Percentiles rank a stretch among this genome's conserved stretches.
phyloP scores from a whole-genome alignment of 2,329 filamentous ascomycete species.

The Blastomyces parvus region DNA sequence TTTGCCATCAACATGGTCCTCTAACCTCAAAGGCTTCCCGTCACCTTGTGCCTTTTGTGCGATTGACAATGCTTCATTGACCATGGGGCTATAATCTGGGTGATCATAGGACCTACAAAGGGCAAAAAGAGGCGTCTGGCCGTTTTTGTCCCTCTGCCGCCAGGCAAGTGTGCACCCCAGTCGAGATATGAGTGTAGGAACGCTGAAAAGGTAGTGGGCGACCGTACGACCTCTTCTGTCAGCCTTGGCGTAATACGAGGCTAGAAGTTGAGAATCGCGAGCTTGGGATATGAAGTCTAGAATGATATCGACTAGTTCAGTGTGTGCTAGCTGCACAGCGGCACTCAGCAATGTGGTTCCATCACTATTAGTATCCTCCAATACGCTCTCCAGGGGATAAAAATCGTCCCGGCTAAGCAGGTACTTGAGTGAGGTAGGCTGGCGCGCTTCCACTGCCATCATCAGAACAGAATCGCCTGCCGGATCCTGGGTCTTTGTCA shows the following conservation, averaged over 20 bases:
- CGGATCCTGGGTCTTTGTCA: conserved; percentile 48
- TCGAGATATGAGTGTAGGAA: conserved; percentile 65
- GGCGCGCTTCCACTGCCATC: conserved; percentile 71
- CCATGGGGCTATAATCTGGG: conserved; percentile 75
- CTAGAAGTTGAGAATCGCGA: conserved; percentile 47
- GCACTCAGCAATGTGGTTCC: conserved; percentile 83
- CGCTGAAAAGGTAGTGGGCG: conserved; percentile 94
- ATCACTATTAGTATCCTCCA: conserved; percentile 81
- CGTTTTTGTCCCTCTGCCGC: conserved; percentile 87
- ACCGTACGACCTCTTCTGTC: conserved; percentile 80
- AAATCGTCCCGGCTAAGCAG: conserved; percentile 67
- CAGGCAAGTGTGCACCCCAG: conserved; percentile 76
- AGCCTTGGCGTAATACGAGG: conserved; percentile 61
- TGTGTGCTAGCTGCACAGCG: conserved; percentile 74
- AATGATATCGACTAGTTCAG: conserved; percentile 63
- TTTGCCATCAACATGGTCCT: conserved; percentile 85
- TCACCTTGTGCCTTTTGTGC: conserved; percentile 69
- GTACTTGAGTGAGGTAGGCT: conserved; percentile 65
- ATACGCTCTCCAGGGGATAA: conserved; percentile 59
- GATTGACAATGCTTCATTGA: conserved; percentile 65
- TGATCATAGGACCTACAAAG: conserved; percentile 94
- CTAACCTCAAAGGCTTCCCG: conserved; percentile 69
- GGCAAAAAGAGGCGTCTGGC: conserved; percentile 94
- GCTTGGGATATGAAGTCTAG: conserved; percentile 59
- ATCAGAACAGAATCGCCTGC: conserved; percentile 76